Conservation (phyloP, 192 early-diverging fungal genomes). For the Polychytrium aggregatum region DNA sequence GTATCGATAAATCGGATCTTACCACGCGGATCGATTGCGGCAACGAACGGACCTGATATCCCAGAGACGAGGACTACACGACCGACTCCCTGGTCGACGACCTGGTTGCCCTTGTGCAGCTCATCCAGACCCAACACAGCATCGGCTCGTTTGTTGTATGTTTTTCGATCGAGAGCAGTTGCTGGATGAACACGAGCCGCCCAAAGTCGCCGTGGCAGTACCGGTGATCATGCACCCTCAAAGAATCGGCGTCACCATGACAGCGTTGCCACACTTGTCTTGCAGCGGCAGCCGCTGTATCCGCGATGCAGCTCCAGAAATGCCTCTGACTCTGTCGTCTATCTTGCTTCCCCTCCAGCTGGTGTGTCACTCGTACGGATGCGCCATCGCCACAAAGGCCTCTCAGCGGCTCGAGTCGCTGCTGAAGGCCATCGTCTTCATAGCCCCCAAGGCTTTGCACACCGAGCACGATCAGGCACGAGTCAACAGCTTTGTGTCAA, state of each 20-base stretch:
- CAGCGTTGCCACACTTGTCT: no score
- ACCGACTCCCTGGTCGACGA: conserved; percentile 5
- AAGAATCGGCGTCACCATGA: no score
- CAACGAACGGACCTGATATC: neutral
- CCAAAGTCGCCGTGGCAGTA: neutral
- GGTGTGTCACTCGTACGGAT: conserved; percentile 19
- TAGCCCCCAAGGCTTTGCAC: conserved; percentile 13
- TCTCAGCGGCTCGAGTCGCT: neutral
- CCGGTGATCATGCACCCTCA: no score
- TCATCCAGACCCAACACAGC: conserved; percentile 9
- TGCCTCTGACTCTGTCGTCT: no score
- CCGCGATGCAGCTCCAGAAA: no score
- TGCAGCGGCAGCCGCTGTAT: no score
- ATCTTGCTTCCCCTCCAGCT: conserved; percentile 9
- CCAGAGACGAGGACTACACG: conserved; percentile 6
- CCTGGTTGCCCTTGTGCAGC: conserved; percentile 4
- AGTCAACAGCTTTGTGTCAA: conserved; percentile 1
- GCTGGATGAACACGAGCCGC: neutral
- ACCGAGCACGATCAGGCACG: conserved; percentile 2
- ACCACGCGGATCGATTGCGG: neutral
- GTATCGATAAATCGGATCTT: neutral
- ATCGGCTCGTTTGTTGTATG: conserved; percentile 11
- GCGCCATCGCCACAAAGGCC: conserved; percentile 3
- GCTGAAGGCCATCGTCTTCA: conserved; percentile 11
- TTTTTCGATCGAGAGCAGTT: neutral